A percentile compares a stretch with the other conserved stretches of the same genome.
Conservation (phyloP, 2,329 filamentous ascomycete genomes). For the Fusarium burgessii region DNA sequence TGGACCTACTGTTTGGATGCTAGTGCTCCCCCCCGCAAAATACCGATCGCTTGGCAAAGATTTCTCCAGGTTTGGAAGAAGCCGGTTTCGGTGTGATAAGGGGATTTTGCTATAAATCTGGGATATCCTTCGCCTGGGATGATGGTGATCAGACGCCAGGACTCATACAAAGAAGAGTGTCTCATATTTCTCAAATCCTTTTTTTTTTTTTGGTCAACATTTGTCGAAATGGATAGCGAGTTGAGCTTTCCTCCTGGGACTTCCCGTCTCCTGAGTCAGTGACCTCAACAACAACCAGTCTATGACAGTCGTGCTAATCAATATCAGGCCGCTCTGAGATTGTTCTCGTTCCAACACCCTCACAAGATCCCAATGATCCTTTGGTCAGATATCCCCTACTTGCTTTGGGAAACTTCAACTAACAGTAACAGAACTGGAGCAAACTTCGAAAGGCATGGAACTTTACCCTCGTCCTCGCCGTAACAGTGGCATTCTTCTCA, state of each 20-base stretch:
- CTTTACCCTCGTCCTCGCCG: slow-evolving; percentile 35
- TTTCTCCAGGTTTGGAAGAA: not conserved
- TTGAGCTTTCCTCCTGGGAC: slow-evolving; percentile 14
- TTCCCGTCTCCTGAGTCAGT: slow-evolving; percentile 6
- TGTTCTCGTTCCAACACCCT: slow-evolving; percentile 15
- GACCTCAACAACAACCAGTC: not conserved
- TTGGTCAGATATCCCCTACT: slow-evolving; percentile 17
- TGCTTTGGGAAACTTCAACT: not conserved
- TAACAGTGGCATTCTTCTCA: slow-evolving; percentile 43
- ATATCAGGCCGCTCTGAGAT: slow-evolving; percentile 1
- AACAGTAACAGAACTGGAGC: slow-evolving; percentile 43
- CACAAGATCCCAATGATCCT: slow-evolving; percentile 45
- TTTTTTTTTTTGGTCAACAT: not conserved
- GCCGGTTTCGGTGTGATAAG: not conserved
- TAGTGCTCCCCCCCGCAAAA: not conserved
- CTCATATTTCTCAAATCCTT: not conserved
- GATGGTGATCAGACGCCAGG: rapidly evolving
- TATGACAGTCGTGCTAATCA: not conserved
- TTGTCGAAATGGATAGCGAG: not conserved
- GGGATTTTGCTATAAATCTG: not conserved
- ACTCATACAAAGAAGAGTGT: not conserved
- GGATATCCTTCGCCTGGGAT: not conserved
- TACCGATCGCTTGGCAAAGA: not conserved
- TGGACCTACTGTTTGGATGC: slow-evolving; percentile 1
- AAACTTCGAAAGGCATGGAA: slow-evolving; percentile 43